Evolutionary conservation across 768 basidiomycete species (phyloP).

Genomic region (Boletus insuetus): DNA sequence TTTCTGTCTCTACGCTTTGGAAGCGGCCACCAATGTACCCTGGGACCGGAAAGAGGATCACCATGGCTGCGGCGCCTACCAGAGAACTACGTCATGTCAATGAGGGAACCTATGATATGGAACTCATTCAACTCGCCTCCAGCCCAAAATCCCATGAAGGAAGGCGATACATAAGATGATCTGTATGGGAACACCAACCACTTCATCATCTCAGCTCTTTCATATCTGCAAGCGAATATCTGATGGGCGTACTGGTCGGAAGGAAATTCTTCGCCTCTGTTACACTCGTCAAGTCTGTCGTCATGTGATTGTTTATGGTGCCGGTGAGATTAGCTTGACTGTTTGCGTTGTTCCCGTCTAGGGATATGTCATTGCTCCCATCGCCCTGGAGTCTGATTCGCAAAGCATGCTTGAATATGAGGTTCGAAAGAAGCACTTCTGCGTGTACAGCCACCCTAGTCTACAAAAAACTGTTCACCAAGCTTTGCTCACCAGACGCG

Average conservation of each 20-base stretch:
- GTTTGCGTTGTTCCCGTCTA: constrained; percentile 1
- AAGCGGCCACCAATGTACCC: constrained; percentile 50
- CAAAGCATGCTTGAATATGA: constrained; percentile 55
- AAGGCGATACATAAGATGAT: constrained; percentile 1
- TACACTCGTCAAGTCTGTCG: constrained; percentile 35
- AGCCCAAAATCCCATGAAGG: constrained; percentile 6
- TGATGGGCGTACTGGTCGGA: not conserved
- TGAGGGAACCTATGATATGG: constrained; percentile 27
- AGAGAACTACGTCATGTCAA: constrained; percentile 49
- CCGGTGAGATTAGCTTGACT: constrained; percentile 58
- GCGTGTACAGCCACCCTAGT: constrained; percentile 46
- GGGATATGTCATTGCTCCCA: constrained; percentile 1
- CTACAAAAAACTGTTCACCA: not conserved
- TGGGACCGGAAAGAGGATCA: constrained; percentile 56
- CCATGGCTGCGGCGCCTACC: constrained; percentile 51
- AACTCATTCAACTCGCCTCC: constrained; percentile 1
- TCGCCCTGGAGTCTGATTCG: constrained; percentile 42
- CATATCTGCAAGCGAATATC: constrained; percentile 1
- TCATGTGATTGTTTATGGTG: constrained; percentile 73
- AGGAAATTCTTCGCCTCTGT: constrained; percentile 16
- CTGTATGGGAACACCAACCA: constrained; percentile 1
- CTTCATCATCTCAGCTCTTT: constrained; percentile 32
- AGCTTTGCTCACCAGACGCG: not conserved
- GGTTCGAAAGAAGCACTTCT: constrained; percentile 53
- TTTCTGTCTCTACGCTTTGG: constrained; percentile 45